These are phyloP conservation scores for Eucalyptus regnans DNA, from an alignment of 345 rosid species.

Conservation along the genomic window DNA sequence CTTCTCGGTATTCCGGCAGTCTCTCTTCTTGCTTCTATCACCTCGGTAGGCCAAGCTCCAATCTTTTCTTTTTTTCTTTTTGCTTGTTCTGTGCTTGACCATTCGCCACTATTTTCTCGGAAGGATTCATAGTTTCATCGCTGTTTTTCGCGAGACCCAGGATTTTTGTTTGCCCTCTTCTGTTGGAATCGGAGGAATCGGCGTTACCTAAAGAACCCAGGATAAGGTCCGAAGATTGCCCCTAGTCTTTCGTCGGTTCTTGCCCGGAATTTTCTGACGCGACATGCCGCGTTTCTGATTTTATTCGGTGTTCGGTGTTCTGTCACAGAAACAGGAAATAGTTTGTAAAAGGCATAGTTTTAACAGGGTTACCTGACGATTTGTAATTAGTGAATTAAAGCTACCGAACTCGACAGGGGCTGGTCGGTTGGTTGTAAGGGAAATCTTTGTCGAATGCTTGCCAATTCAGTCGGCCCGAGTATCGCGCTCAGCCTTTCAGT, in stretches of 20 bases:
- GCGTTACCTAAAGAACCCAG: background rate
- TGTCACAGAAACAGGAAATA: background rate
- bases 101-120: background rate
- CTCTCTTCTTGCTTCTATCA: background rate
- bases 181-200: background rate
- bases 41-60: background rate
- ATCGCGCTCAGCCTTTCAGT: background rate
- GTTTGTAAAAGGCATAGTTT: background rate
- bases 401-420: background rate
- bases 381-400: background rate
- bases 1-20: background rate
- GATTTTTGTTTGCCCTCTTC: background rate
- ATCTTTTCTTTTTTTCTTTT: background rate
- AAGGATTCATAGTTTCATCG: background rate
- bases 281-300: background rate
- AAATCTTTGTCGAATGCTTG: background rate
- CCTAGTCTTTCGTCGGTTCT: background rate
- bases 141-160: background rate
- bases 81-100: background rate
- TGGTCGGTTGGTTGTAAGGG: background rate
- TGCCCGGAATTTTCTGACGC: background rate
- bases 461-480: background rate
- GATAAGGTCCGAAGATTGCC: background rate
- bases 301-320: background rate
- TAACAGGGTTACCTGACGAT: background rate